A percentile compares a stretch with the other conserved stretches of the same genome.
phyloP scores from a whole-genome alignment of 2,329 filamentous ascomycete species.

The Aspergillus carbonarius region DNA sequence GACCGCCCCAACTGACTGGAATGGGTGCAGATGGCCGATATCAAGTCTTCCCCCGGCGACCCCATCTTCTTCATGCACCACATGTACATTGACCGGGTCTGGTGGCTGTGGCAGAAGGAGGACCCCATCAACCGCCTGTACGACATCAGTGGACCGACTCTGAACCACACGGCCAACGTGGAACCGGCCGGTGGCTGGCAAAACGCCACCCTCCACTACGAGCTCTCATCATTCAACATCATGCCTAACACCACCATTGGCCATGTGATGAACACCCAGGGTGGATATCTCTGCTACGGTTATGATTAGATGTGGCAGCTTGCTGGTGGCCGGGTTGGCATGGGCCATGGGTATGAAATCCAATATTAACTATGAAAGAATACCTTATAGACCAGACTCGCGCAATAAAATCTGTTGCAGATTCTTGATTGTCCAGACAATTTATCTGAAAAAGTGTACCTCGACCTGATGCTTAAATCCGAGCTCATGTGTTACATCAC shows the following conservation, averaged over 20 bases:
- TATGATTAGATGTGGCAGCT: not conserved
- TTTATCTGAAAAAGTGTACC: too few relatives aligned
- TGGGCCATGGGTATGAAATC: too few relatives aligned
- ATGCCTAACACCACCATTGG: constrained; percentile 9
- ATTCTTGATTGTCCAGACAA: too few relatives aligned
- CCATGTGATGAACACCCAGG: constrained; percentile 10
- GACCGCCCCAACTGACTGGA: not conserved
- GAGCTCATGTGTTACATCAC: too few relatives aligned
- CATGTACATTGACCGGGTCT: constrained; percentile 9
- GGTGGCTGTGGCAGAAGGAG: constrained; percentile 9
- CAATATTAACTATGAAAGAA: too few relatives aligned
- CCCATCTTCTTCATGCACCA: constrained; percentile 13
- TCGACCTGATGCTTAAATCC: too few relatives aligned
- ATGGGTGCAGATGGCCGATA: constrained; percentile 5
- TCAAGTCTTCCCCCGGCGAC: constrained; percentile 11
- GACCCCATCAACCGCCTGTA: constrained; percentile 10
- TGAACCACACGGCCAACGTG: constrained; percentile 9
- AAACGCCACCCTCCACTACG: constrained; percentile 9
- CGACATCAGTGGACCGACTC: constrained; percentile 6
- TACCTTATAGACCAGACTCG: too few relatives aligned
- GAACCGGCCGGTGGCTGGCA: constrained; percentile 8
- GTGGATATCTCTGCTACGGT: constrained; percentile 11
- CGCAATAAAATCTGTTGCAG: too few relatives aligned
- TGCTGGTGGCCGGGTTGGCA: not conserved
- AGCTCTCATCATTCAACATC: constrained; percentile 5